These are phyloP conservation scores for Pachysolen tannophilus DNA, from an alignment of 805 yeast species.

Conservation along the genomic window DNA sequence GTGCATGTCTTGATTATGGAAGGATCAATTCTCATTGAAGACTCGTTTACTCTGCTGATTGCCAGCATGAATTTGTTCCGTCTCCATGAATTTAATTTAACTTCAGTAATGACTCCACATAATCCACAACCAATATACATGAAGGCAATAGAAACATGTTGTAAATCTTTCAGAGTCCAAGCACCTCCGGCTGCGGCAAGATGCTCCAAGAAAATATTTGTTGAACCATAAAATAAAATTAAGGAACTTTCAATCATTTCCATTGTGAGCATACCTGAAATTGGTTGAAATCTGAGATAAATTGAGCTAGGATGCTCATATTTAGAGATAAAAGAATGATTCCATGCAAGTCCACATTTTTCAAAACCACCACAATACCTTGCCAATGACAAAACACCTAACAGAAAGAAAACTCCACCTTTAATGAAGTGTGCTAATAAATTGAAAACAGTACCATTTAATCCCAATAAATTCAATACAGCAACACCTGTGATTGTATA, in stretches of 20 bases:
- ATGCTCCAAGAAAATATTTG: constrained; percentile 89
- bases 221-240: constrained; percentile 80
- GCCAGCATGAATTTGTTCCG: constrained; percentile 16
- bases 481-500: constrained; percentile 53
- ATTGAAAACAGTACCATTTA: constrained; percentile 62
- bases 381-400: constrained; percentile 76
- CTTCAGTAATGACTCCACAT: constrained; percentile 80
- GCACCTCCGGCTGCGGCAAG: constrained; percentile 68
- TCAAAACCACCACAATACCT: constrained; percentile 81
- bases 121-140: constrained; percentile 88
- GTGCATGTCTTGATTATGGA: constrained; percentile 24
- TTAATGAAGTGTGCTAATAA: constrained; percentile 92
- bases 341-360: constrained; percentile 89
- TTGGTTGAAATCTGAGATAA: constrained; percentile 33
- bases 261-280: constrained; percentile 54
- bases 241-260: constrained; percentile 76
- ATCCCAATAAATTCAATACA: constrained; percentile 63
- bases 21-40: constrained; percentile 13
- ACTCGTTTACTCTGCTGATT: constrained; percentile 8
- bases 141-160: constrained; percentile 86
- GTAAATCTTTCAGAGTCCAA: constrained; percentile 88
- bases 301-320: constrained; percentile 17
- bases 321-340: constrained; percentile 27
- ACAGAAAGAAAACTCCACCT: constrained; percentile 78
- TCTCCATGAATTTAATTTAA: constrained; percentile 57